phyloP scores from a whole-genome alignment of 108 stramenopile species.

The Pseudonitzschia pungens region DNA sequence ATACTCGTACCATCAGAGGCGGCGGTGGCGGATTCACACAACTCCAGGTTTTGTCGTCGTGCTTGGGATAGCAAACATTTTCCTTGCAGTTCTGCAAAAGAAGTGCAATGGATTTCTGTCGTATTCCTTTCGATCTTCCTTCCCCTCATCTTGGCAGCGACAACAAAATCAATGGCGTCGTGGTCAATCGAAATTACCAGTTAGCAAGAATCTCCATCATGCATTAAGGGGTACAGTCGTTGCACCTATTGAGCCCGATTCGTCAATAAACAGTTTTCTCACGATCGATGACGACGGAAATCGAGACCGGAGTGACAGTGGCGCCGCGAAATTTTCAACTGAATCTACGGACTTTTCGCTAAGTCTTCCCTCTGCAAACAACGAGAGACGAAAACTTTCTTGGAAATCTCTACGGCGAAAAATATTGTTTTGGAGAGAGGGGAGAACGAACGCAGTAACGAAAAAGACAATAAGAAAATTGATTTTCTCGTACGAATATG shows the following conservation, averaged over 20 bases:
- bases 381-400: neutral
- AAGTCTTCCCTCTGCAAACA: neutral
- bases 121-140: neutral
- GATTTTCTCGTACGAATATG: slow-evolving; percentile 19
- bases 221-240: neutral
- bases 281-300: neutral
- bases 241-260: neutral
- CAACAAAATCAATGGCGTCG: neutral
- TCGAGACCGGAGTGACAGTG: too few species aligned
- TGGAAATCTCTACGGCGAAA: neutral
- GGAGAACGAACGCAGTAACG: neutral
- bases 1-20: too few species aligned
- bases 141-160: neutral
- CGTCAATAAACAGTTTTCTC: slow-evolving; percentile 3
- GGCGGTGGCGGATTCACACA: too few species aligned
- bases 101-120: neutral
- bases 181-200: neutral
- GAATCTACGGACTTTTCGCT: slow-evolving; percentile 2
- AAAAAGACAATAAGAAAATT: neutral
- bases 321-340: neutral
- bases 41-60: neutral
- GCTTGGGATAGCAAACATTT: neutral
- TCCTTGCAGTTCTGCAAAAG: neutral
- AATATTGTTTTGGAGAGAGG: neutral
- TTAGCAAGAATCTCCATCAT: too few species aligned